Base-by-base conservation (phyloP, 129 eudicot genomes). In the Flaveria robusta region DNA sequence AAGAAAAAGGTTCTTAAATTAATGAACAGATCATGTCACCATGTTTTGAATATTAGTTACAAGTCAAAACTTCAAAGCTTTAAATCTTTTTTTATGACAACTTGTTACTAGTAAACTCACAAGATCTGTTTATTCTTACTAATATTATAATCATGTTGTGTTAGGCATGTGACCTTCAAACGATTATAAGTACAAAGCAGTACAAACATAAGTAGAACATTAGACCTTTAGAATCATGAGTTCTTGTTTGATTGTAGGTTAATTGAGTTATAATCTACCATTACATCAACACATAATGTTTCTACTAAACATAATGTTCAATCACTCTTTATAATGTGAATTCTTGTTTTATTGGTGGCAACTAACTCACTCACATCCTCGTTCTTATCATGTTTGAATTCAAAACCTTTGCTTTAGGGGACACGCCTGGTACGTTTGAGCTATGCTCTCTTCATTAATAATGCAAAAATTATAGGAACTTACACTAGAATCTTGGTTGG, bases 401-500 rank as follows among this genome's bases (percentile, higher is more conserved):
- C 37, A 22, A 13, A 20, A 59, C 66, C 9, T 54, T 54, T 54
- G 6, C 0, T 31, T 31, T 3, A 31, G 37, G 37, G 37, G 37
- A 31, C 37, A 31, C 37, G 4, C 37, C 4, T 31, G 37, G 2
- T 31, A 4, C 37, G 6, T 31, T 59, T 1, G 66, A 1, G 18
- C 39, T 12, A 59, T 4, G 39, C 39, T 8, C 39, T 24, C n/a
- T 62, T 62, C 22, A 43, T 62, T 26, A 63, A 23, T 14, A 63
- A 63, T 12, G 9, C 27, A 43, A 29, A 29, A 63, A 26, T 2
- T 29, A 15, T 1, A 29, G 18, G 2, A 42, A 73, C 84, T 74
- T 74, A 80, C 84, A 55, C 71, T 66, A 0, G 75, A 20, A 55
- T 80, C 79, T 74, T 74, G 84, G 64, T 70, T 68, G 29, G 59